Evolutionary conservation across 1,284 basidiomycete genomes (phyloP).

Genomic region (Boletus mariae): DNA sequence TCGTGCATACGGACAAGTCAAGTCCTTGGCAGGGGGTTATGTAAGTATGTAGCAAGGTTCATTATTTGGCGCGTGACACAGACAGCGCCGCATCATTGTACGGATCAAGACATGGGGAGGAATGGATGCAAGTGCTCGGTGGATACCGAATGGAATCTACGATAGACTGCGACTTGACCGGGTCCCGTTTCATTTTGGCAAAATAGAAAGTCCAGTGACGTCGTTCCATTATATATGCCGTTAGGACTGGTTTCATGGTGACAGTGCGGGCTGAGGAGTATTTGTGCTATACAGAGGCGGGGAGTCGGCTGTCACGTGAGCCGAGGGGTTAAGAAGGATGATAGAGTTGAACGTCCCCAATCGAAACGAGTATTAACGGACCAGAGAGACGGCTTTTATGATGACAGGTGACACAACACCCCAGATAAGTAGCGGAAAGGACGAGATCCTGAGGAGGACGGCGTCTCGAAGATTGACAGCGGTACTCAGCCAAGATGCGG

Average conservation of each 20-base stretch:
- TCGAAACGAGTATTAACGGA: not conserved
- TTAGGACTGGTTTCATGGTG: constrained; percentile 1
- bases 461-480: not conserved
- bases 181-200: not conserved
- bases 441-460: not conserved
- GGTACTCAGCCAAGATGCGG: not conserved
- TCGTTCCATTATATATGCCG: not conserved
- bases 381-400: not conserved
- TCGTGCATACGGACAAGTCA: no score
- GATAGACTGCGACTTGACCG: no score
- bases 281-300: no score
- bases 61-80: no score
- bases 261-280: no score
- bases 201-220: not conserved
- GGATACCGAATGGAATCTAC: no score
- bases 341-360: no score
- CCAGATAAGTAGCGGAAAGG: not conserved
- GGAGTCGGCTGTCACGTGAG: constrained; percentile 1
- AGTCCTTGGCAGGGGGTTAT: no score
- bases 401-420: not conserved
- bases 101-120: not conserved
- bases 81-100: not conserved
- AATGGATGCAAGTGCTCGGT: no score
- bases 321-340: constrained; percentile 6
- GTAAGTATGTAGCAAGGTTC: no score